Conservation (phyloP, 192 early-diverging fungal species). For the Coemansia sp. region DNA sequence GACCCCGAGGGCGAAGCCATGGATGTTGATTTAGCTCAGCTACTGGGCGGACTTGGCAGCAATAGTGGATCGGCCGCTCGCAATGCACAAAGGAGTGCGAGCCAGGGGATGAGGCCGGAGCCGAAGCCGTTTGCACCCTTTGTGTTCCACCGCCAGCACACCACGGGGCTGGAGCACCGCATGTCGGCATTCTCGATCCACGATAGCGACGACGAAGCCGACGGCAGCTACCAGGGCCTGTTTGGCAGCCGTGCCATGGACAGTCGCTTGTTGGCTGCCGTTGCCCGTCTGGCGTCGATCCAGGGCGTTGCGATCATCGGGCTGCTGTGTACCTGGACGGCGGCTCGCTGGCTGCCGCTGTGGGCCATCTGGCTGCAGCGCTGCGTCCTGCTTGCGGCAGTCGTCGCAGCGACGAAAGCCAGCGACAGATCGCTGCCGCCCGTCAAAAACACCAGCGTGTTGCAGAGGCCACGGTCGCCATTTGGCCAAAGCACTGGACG, state of each 20-base stretch:
- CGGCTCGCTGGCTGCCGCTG: slow-evolving; percentile 8
- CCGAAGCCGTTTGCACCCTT: slow-evolving; percentile 32
- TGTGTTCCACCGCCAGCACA: slow-evolving; percentile 9
- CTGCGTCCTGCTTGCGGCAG: not conserved
- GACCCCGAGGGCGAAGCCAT: too few species aligned
- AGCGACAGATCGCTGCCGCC: too few species aligned
- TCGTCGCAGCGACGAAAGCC: too few species aligned
- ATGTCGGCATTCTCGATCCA: slow-evolving; percentile 35
- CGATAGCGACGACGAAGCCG: slow-evolving; percentile 21
- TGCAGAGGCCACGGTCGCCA: too few species aligned
- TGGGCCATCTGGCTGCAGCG: not conserved
- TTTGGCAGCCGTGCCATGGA: slow-evolving; percentile 36
- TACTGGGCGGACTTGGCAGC: too few species aligned
- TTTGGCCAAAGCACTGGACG: too few species aligned
- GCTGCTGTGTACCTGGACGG: too few species aligned
- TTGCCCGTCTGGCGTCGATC: not conserved
- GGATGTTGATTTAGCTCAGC: too few species aligned
- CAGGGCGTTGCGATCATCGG: too few species aligned
- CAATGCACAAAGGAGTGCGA: not conserved
- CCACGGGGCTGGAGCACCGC: slow-evolving; percentile 36
- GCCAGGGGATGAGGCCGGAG: too few species aligned
- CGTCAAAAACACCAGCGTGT: too few species aligned
- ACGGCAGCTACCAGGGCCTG: slow-evolving; percentile 40
- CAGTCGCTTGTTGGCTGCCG: slow-evolving; percentile 3
- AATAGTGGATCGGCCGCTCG: too few species aligned